These are phyloP conservation scores for Rhodocollybia butyracea DNA, from an alignment of 768 basidiomycete genomes.

Conservation along the genomic window DNA sequence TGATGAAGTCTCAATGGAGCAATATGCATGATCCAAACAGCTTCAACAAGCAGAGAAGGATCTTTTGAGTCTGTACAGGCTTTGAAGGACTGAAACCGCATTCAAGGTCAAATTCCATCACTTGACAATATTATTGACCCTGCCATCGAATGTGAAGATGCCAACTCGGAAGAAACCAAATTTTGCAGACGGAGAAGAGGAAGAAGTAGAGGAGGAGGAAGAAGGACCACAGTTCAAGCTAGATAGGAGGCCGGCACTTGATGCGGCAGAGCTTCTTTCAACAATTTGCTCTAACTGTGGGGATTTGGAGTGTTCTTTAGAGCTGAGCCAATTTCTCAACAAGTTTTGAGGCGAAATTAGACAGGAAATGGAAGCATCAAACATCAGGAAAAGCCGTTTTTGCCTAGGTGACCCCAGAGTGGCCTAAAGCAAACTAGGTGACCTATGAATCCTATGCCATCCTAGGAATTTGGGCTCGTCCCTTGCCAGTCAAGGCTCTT, in stretches of 20 bases:
- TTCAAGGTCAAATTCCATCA: background rate
- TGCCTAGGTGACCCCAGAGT: no score
- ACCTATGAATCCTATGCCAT: no score
- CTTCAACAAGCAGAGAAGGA: background rate
- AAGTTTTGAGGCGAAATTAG: background rate
- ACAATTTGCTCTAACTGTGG: background rate
- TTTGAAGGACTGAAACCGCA: background rate
- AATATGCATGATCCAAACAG: background rate
- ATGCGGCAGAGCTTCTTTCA: background rate
- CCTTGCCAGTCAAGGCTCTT: no score
- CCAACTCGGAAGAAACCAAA: background rate
- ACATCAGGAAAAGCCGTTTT: no score
- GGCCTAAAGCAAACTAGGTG: no score
- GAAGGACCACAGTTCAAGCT: background rate
- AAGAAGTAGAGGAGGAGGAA: background rate
- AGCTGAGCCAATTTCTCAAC: background rate
- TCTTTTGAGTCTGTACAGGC: background rate
- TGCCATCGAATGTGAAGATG: conserved; percentile 8
- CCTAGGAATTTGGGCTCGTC: no score
- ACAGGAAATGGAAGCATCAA: background rate
- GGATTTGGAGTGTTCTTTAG: background rate
- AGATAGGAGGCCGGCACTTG: background rate
- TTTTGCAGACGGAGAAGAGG: background rate
- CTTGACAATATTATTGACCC: background rate
- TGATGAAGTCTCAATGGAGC: background rate